Evolutionary conservation across 805 yeast species (phyloP).

Genomic region (Lipomyces lipofer): DNA sequence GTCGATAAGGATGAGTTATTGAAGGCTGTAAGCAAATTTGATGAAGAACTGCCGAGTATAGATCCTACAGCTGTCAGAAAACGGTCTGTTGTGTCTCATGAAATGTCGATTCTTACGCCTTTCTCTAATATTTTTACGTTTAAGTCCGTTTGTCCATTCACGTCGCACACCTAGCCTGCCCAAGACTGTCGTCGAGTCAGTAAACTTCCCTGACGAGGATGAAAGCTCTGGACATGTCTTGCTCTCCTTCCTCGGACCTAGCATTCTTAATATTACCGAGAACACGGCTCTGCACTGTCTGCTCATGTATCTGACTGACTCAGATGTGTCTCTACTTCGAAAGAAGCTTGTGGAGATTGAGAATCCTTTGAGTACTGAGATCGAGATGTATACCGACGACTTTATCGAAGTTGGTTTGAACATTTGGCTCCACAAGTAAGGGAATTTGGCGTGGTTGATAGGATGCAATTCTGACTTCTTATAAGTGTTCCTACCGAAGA

Average conservation of each 20-base stretch:
- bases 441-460: background rate
- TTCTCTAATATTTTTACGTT: too few relatives aligned
- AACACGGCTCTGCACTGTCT: constrained; percentile 72
- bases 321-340: constrained; percentile 73
- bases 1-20: constrained; percentile 75
- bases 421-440: constrained; percentile 36
- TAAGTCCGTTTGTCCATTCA: constrained; percentile 84
- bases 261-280: constrained; percentile 49
- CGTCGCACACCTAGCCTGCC: constrained; percentile 46
- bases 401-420: constrained; percentile 62
- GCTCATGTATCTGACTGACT: constrained; percentile 71
- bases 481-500: constrained; percentile 75
- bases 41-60: constrained; percentile 55
- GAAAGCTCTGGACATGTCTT: constrained; percentile 77
- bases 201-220: constrained; percentile 86
- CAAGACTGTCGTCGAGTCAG: constrained; percentile 47
- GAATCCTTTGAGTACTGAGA: constrained; percentile 74
- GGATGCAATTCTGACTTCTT: too few relatives aligned
- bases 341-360: constrained; percentile 74
- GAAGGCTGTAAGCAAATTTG: constrained; percentile 60
- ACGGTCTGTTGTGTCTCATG: constrained; percentile 37
- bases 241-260: constrained; percentile 83
- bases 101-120: background rate
- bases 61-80: constrained; percentile 38
- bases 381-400: constrained; percentile 72